Evolutionary conservation across 1,284 basidiomycete species (phyloP), one percentile per base, ranked within the genome.

Genomic region (Microbotryomycetes sp.): DNA sequence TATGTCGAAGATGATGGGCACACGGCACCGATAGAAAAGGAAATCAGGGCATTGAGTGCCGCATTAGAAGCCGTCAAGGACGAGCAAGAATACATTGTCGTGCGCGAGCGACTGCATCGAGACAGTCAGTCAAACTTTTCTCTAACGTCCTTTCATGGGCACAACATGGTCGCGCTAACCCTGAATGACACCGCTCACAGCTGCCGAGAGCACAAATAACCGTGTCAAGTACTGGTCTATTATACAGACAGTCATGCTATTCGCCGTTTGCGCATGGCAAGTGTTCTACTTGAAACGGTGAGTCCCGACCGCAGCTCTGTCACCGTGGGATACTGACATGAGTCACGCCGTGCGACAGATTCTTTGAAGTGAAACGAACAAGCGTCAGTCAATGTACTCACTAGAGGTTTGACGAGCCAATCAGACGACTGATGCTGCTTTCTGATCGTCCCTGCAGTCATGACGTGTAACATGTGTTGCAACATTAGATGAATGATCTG

Each of bases 201-300:
- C 77, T 4, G 76, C 77, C n/a, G 77, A 79, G 62, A 75, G 74
- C 51, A 79, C 77, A 12, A 98, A 98, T 75, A 84, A 89, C 42
- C 85, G 96, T 48, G 93, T 99, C 62, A 98, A 97, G 78, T 98
- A 91, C 91, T 99, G 96, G 96, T 94, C 91, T 14, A 86, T 98
- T 65, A 76, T 92, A 15, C 96, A 99, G 76, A 83, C 87, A 19
- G 74, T 88, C 54, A 87, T 98, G 30, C 80, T 99, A 49, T 86
- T 97, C 72, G 81, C 84, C 16, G 88, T 97, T 0, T 93, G 96
- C 64, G 92, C 83, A 30, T 97, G 92, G 89, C 97, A 99, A 77
- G 84, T 99, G 60, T 97, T 94, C 79, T 98, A 97, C 80, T 81
- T 99, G 49, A 69, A 69, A 54, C 60, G 67, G 58, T 59, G 6